These are phyloP conservation scores for Pezicula carpinea DNA, from an alignment of 2,329 filamentous ascomycete genomes.

Conservation along the genomic window DNA sequence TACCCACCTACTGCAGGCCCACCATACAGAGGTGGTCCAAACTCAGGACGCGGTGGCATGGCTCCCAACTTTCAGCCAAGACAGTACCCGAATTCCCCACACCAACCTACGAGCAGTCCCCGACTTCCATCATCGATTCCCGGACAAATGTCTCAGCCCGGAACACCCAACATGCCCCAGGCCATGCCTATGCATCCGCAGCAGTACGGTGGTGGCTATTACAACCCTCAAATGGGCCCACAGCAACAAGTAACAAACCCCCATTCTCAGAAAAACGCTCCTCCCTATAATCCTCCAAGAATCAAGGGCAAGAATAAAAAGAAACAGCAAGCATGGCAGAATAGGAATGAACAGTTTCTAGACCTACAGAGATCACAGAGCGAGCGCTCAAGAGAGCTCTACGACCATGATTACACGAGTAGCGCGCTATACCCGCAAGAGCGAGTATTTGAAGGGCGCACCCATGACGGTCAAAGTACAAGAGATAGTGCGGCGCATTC, in stretches of 20 bases:
- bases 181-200: conserved; percentile 58
- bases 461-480: conserved; percentile 2
- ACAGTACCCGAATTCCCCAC: conserved; percentile 60
- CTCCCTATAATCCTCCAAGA: conserved; percentile 5
- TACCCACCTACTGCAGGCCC: conserved; percentile 40
- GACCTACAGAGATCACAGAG: conserved; percentile 11
- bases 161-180: conserved; percentile 64
- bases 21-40: conserved; percentile 23
- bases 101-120: conserved; percentile 59
- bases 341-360: conserved; percentile 24
- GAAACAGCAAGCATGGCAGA: conserved; percentile 4
- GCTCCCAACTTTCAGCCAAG: conserved; percentile 41
- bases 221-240: conserved; percentile 28
- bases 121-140: conserved; percentile 62
- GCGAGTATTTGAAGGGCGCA: conserved; percentile 15
- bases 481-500: conserved; percentile 13
- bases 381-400: conserved; percentile 23
- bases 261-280: conserved; percentile 25
- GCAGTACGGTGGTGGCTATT: conserved; percentile 43
- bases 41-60: conserved; percentile 48
- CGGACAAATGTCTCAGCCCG: conserved; percentile 16
- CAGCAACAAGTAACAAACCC: conserved; percentile 48
- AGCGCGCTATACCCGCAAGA: conserved; percentile 17
- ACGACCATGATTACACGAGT: conserved; percentile 15
- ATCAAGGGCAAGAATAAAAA: conserved; percentile 11